Conservation (phyloP, 2,329 filamentous ascomycete species). For the Alternaria postmessia region DNA sequence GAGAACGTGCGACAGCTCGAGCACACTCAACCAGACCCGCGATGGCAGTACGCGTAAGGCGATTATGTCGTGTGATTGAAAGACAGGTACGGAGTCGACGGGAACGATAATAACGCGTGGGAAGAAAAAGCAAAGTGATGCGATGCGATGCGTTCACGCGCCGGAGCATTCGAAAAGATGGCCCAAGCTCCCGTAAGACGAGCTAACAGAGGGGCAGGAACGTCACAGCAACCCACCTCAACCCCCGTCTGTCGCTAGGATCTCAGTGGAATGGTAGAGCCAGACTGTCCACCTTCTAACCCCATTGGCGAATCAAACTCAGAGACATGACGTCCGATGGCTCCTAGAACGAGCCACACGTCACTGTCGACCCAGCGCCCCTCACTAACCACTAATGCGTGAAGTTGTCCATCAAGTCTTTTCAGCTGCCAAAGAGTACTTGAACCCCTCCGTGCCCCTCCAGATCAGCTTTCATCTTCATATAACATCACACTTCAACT, state of each 20-base stretch:
- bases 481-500: conserved; percentile 21
- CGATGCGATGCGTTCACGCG: conserved; percentile 1
- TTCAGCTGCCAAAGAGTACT: conserved; percentile 37
- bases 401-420: conserved; percentile 31
- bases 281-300: conserved; percentile 30
- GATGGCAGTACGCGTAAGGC: background rate
- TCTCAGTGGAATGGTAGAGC: conserved; percentile 23
- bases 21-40: background rate
- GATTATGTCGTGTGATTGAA: background rate
- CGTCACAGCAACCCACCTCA: conserved; percentile 28
- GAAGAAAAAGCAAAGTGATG: conserved; percentile 2
- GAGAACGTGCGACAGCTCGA: background rate
- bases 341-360: conserved; percentile 31
- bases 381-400: conserved; percentile 38
- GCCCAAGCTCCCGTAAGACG: conserved; percentile 22
- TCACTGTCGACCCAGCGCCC: conserved; percentile 38
- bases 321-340: conserved; percentile 29
- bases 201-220: conserved; percentile 18
- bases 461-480: conserved; percentile 15
- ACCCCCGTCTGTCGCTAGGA: conserved; percentile 28
- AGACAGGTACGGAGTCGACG: background rate
- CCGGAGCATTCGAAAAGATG: conserved; percentile 11
- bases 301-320: conserved; percentile 31
- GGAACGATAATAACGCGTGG: background rate
- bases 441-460: conserved; percentile 42